Evolutionary conservation across 1,139 yeast genomes (phyloP).

Genomic region (Sugiyamaella japonica): DNA sequence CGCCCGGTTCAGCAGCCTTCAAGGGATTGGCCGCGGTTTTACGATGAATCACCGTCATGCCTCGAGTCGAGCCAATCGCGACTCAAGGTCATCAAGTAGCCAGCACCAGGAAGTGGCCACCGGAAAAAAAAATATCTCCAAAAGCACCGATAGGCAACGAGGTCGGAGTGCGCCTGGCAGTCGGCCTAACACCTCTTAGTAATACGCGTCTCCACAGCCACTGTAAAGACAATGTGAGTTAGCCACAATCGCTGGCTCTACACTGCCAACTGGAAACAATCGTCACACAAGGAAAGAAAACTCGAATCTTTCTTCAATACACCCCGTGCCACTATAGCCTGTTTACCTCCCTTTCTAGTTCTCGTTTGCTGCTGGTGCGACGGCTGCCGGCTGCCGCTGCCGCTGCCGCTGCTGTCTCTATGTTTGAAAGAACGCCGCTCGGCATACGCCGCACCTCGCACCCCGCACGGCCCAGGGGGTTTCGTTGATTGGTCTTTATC

Average conservation of each 20-base stretch:
- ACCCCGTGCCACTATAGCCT: neutral
- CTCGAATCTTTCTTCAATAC: neutral
- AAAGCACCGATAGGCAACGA: neutral
- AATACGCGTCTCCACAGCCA: neutral
- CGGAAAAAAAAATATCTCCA: neutral
- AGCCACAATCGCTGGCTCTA: neutral
- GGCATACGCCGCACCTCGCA: neutral
- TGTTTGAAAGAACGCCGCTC: neutral
- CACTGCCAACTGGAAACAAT: neutral
- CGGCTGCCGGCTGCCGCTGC: neutral
- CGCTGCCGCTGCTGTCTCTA: neutral
- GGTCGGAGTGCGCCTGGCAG: neutral
- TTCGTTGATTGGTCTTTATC: too few species aligned
- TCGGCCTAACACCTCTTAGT: neutral
- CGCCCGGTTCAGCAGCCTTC: constrained; percentile 42
- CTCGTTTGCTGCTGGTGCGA: neutral
- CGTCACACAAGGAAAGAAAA: too few species aligned
- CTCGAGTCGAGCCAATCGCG: neutral
- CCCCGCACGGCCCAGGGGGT: too few species aligned
- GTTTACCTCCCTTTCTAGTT: neutral
- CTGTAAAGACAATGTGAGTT: neutral
- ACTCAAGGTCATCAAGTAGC: neutral
- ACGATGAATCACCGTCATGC: constrained; percentile 43
- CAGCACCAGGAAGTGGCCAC: neutral
- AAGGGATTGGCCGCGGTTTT: constrained; percentile 37